Evolutionary conservation across 306 rosid species (phyloP), one percentile per base, ranked within the genome.

Genomic region (Quercus aquifolioides): DNA sequence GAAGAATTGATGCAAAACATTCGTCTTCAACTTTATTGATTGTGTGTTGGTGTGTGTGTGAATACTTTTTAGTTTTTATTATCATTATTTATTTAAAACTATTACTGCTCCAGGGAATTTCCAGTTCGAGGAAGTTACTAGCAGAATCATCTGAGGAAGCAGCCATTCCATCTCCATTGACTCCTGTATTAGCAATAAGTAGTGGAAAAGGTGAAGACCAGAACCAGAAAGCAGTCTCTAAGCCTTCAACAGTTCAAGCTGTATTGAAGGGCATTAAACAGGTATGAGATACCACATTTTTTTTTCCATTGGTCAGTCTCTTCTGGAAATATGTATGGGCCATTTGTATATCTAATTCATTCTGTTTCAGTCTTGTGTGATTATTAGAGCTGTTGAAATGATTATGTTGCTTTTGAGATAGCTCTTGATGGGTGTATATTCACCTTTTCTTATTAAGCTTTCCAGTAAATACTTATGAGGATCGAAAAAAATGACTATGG

Each of bases 181-280:
- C 74, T 56, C 88, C 92, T 81, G 78, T 85, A 67, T 82, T 92
- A 74, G 84, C 86, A 19, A 74, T 88, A 76, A 88, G 74, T 59
- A 81, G 87, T 65, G 92, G 90, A 55, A 82, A 74, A 77, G 63
- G 67, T 14, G 91, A 88, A 56, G 97, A 87, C 65, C 87, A 90
- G 71, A 86, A 84, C 74, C 88, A 86, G 81, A 94, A 87, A 85
- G 80, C 75, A 11, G 74, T 90, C 35, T 74, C 75, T 55, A 95
- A 95, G 84, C 82, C 78, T 65, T 85, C 90, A 14, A 87, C 76
- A 73, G 99, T 92, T 82, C 97, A 90, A 87, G 99, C 99, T 14
- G 35, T 95, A 23, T 79, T 95, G 67, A 92, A 92, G 86, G 78
- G 85, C 74, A 94, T 92, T 75, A 92, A 91, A 81, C 97, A 92